phyloP scores from a whole-genome alignment of 352 stramenopile genomes.

The Phytophthora citrophthora region DNA sequence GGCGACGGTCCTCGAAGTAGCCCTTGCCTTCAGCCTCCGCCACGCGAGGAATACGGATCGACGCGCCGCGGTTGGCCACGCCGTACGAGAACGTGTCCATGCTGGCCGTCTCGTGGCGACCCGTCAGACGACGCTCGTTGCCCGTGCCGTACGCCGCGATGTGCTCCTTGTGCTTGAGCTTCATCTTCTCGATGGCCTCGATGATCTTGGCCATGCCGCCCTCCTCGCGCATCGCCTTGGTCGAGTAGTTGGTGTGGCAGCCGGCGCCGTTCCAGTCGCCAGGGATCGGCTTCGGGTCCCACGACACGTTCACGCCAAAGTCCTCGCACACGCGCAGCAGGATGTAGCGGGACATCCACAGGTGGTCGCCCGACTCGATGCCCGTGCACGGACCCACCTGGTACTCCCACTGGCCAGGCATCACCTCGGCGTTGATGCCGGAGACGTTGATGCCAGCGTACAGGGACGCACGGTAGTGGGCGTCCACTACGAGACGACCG shows the following conservation, averaged over 20 bases:
- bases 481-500: constrained; percentile 94
- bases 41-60: constrained; percentile 92
- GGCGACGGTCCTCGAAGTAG: constrained; percentile 96
- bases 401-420: constrained; percentile 98
- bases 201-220: constrained; percentile 95
- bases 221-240: constrained; percentile 95
- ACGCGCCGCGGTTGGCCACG: constrained; percentile 97
- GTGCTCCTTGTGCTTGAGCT: constrained; percentile 97
- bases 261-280: constrained; percentile 98
- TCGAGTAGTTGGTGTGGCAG: constrained; percentile 97
- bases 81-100: constrained; percentile 98
- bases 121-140: constrained; percentile 97
- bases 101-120: constrained; percentile 95
- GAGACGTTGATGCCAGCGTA: constrained; percentile 96
- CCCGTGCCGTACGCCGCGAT: constrained; percentile 96
- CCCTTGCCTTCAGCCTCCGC: constrained; percentile 93
- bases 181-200: constrained; percentile 98
- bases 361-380: constrained; percentile 96
- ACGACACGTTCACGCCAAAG: constrained; percentile 97
- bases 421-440: constrained; percentile 98
- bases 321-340: constrained; percentile 97
- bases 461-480: constrained; percentile 95
- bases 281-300: constrained; percentile 98
- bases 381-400: constrained; percentile 97
- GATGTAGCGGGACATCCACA: constrained; percentile 98